Evolutionary conservation across 441 rosid genomes (phyloP), one percentile per base, ranked within the genome.

Genomic region (Brassica balearica): DNA sequence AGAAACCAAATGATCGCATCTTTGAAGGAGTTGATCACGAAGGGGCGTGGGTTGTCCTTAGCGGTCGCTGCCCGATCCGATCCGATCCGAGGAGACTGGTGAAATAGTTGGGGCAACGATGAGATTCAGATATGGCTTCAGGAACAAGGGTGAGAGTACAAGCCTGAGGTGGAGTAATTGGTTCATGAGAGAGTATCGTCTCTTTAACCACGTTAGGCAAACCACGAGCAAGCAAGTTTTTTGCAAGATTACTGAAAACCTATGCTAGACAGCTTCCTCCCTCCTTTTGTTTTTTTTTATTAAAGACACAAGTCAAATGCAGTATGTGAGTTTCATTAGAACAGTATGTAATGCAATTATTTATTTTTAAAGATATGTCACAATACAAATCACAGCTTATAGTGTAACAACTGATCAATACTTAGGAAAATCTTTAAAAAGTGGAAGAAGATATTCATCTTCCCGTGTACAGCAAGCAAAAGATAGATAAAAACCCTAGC

Each of bases 401-500:
- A 34, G 20, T 53, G 62, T 5, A 61, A 72, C 60, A 38, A 55
- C 36, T 2, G 3, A 15, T 48, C 4, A 64, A 38, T 23, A 23
- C 23, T 4, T 20, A 4, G 34, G 6, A 65, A 34, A 41, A 38
- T 2, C 22, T 10, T 8, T 7, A 17, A 46, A 25, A 3, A 43
- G 19, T 38, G 41, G 59, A 14, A 38, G 38, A 14, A 41, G 58
- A 61, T 41, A 60, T 34, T 29, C 65, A 71, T 71, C 36, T 71
- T 71, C 22, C 67, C 38, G 36, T 71, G 41, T n/a, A 22, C n/a
- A 58, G 62, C 38, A 61, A 61, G 68, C 59, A 72, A 72, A 22
- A 23, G 41, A 27, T 27, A 27, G 32, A 27, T 27, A 34, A 34
- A 5, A 62, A 62, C 27, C 68, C 12, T 70, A 43, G 20, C 8